Conservation (phyloP, 2,329 filamentous ascomycete species). For the Pseudocercospora macadamiae region DNA sequence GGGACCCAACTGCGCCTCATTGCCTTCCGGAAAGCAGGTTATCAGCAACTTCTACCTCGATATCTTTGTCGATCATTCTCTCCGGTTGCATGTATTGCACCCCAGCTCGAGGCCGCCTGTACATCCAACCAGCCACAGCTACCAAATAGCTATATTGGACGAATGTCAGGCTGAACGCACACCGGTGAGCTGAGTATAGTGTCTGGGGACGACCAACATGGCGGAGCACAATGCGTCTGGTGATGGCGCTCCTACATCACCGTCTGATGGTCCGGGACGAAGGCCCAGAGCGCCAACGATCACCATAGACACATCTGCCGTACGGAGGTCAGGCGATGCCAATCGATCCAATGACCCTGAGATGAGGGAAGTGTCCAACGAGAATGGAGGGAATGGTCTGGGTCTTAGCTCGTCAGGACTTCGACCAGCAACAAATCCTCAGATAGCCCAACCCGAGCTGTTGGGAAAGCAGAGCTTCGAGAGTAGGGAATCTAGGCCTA, state of each 20-base stretch:
- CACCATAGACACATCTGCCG: constrained; percentile 55
- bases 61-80: constrained; percentile 4
- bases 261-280: constrained; percentile 8
- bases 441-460: constrained; percentile 49
- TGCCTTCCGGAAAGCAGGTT: constrained; percentile 5
- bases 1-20: neutral
- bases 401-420: constrained; percentile 19
- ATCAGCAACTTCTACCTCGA: constrained; percentile 14
- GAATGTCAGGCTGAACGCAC: neutral
- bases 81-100: constrained; percentile 7
- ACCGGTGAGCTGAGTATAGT: neutral
- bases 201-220: neutral
- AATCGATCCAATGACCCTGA: constrained; percentile 38
- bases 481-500: constrained; percentile 64
- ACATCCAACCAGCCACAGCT: neutral
- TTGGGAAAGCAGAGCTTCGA: constrained; percentile 65
- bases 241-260: constrained; percentile 10
- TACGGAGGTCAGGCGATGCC: constrained; percentile 40
- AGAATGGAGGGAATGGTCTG: constrained; percentile 22
- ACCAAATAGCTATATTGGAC: neutral
- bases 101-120: neutral
- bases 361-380: constrained; percentile 34
- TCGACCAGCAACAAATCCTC: constrained; percentile 9
- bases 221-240: constrained; percentile 5
- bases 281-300: constrained; percentile 52